Base-by-base conservation (phyloP, 257 asterid species). In the Eucommia ulmoides region DNA sequence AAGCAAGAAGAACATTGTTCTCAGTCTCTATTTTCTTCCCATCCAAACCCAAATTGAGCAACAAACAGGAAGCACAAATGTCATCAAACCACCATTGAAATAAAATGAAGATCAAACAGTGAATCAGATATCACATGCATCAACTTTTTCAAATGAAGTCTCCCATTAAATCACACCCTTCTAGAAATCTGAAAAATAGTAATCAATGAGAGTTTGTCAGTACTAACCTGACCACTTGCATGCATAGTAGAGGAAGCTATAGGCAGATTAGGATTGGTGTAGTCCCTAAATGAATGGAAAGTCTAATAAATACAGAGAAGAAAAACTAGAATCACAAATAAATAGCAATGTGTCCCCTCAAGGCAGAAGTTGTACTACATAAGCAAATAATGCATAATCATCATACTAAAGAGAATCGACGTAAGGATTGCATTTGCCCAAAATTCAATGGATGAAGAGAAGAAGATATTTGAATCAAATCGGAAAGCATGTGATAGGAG, bases 1-100 rank as follows among this genome's bases (percentile, higher is more conserved):
- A 83, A 54, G 98, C 98, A 56, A 89, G 96, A 51, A 89, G 84
- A 55, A 89, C 98, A 71, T 89, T 89, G 69, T 96, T 89, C 71
- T 85, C 96, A 12, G 94, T 82, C 65, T 89, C 98, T 67, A 82
- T 26, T 59, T 80, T 82, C 70, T 74, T 82, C 52, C 94, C 94
- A 78, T 89, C 96, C 61, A 71, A 68, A 59, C 96, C 96, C 53
- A 80, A 46, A 53, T 55, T 86, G 60, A 84, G 67, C 96, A 85
- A 93, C 61, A 78, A 47, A 56, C 20, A 52, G 33, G 50, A 46
- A 63, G 56, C 21, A 55, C 25, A 23, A 55, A 61, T 19, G 33
- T 49, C 20, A 52, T 64, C 47, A 59, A 45, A 33, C 38, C 21
- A 54, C 25, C 49, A 3, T 42, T 16, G 19, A 16, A 29, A 29